Base-by-base conservation (phyloP, 2,329 filamentous ascomycete species). In the Ophidiomyces ophidiicola region DNA sequence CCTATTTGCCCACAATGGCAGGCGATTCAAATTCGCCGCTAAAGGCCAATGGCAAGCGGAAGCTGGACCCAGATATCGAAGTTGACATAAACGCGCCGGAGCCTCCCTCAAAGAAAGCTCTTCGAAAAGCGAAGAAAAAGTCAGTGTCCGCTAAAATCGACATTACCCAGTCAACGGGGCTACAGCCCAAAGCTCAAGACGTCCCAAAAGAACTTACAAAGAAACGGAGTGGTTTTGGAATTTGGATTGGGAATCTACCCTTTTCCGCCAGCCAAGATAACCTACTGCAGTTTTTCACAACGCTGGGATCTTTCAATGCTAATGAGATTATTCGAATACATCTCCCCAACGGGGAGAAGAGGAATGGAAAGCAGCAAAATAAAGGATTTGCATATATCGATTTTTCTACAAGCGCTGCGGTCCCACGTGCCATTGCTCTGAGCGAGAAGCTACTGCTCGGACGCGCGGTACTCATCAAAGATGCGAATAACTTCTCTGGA, bases 351-450 rank as follows among this genome's bases (percentile, higher is more conserved):
- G 67, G 70, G 3, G 53, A 65, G 5, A 79, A 72, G 36, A 41
- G 35, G 10, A 54, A 53, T 43, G 56, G 58, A 23, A 74, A 70
- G 51, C 62, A 71, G 15, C 68, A 78, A 51, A 98, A 96, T 67
- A 88, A 82, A 62, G 92, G 90, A 11, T 98, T 94, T 56, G 90
- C 90, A 39, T 98, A 98, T 56, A 78, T 98, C 47, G 92, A 98
- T 58, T 94, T 98, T 56, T 67, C 76, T 32, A 80, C 72, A 17
- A 54, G 68, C 14, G 72, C 79, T 28, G 73, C 78, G 30, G 73
- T 86, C 53, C 67, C 85, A 23, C 75, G 79, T n/a, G 87, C 86
- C 32, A 72, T 94, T 46, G 80, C 76, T 2, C 68, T 94, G 28
- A 92, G 82, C n/a, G 90, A 98, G 62, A 82, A 78, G 29, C 73